A percentile compares a stretch with the other conserved stretches of the same genome.
Evolutionary conservation across 345 rosid species (phyloP).

Genomic region (Durio zibethinus): DNA sequence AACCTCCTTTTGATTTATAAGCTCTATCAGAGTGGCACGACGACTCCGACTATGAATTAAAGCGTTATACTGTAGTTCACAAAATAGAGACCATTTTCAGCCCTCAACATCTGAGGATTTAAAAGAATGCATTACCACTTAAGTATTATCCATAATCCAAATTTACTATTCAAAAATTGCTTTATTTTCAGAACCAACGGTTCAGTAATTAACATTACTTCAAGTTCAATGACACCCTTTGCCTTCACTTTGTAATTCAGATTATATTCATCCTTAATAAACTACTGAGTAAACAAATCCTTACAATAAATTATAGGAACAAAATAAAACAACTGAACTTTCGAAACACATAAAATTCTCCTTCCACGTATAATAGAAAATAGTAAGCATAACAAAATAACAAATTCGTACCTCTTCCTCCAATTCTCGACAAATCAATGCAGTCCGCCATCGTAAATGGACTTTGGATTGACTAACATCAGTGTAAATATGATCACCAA

Average conservation of each 20-base stretch:
- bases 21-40: conserved; percentile 68
- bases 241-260: background rate
- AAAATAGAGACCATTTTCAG: conserved; percentile 1
- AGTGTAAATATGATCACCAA: conserved; percentile 95
- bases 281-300: background rate
- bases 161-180: background rate
- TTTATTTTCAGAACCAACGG: background rate
- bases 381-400: background rate
- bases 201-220: background rate
- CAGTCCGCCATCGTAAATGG: conserved; percentile 92
- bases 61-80: conserved; percentile 68
- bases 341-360: background rate
- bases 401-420: conserved; percentile 73
- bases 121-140: background rate
- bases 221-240: background rate
- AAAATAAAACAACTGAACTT: background rate
- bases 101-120: background rate
- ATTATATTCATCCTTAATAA: background rate
- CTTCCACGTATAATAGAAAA: background rate
- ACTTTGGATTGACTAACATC: conserved; percentile 95
- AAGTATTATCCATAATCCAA: background rate
- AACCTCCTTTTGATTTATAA: conserved; percentile 84
- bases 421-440: conserved; percentile 85
- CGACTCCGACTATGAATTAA: conserved; percentile 61
- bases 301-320: background rate